These are phyloP conservation scores for Aspergillus sp. DNA, from an alignment of 2,329 filamentous ascomycete species.

Conservation along the genomic window DNA sequence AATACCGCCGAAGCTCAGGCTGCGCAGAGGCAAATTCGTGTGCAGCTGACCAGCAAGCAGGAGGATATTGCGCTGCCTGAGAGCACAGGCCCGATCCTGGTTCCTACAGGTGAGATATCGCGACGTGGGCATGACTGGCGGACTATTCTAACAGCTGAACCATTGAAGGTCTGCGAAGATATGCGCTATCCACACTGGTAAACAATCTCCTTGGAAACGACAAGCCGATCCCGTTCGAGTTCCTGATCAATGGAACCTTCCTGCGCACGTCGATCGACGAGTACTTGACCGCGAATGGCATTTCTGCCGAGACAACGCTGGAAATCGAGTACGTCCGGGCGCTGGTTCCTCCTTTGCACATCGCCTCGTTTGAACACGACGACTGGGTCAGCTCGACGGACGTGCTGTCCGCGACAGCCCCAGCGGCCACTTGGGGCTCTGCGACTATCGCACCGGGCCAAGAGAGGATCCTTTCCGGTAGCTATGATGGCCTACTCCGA, in stretches of 20 bases:
- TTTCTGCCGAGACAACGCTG: conserved; percentile 79
- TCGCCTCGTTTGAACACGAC: conserved; percentile 91
- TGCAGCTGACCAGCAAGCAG: conserved; percentile 46
- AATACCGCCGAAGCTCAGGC: conserved; percentile 14
- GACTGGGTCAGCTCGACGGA: conserved; percentile 92
- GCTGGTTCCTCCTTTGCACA: conserved; percentile 76
- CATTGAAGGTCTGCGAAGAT: conserved; percentile 44
- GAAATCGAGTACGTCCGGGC: conserved; percentile 90
- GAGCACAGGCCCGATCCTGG: conserved; percentile 47
- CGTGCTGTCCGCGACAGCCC: conserved; percentile 60
- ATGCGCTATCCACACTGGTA: conserved; percentile 53
- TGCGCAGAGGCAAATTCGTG: conserved; percentile 41
- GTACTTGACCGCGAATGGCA: conserved; percentile 74
- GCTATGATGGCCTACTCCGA: conserved; percentile 80
- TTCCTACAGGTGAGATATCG: conserved; percentile 43
- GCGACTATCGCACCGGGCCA: conserved; percentile 44
- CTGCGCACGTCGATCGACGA: conserved; percentile 82
- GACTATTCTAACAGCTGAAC: conserved; percentile 7
- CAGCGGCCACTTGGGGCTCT: conserved; percentile 49
- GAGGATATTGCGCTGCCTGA: conserved; percentile 46
- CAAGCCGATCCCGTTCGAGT: conserved; percentile 59
- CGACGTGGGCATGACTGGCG: conserved; percentile 1
- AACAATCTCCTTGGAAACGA: conserved; percentile 51
- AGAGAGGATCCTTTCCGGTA: conserved; percentile 76
- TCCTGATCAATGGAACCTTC: conserved; percentile 89